These are phyloP conservation scores for Candida dajiaensis DNA, from an alignment of 805 yeast species.

Conservation along the genomic window DNA sequence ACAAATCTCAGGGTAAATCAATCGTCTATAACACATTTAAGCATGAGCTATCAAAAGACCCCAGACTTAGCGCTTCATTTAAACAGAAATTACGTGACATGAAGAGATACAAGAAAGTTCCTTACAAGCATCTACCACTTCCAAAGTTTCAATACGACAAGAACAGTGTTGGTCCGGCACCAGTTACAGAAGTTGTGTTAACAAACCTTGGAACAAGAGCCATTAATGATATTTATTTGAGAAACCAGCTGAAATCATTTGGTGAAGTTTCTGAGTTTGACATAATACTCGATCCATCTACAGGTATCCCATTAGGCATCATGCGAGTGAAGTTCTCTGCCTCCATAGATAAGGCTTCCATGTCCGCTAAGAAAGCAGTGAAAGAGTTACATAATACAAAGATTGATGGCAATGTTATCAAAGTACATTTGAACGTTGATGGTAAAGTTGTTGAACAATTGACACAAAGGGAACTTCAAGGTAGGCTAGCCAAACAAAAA, in stretches of 20 bases:
- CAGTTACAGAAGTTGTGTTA: constrained; percentile 61
- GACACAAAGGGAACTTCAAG: constrained; percentile 4
- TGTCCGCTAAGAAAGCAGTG: constrained; percentile 40
- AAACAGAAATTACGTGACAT: constrained; percentile 18
- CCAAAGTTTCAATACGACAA: constrained; percentile 46
- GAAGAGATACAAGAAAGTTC: constrained; percentile 35
- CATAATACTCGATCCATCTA: constrained; percentile 59
- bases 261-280: constrained; percentile 60
- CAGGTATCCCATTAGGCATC: constrained; percentile 76
- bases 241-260: constrained; percentile 51
- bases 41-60: constrained; percentile 29
- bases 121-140: constrained; percentile 36
- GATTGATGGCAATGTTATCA: constrained; percentile 47
- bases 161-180: constrained; percentile 70
- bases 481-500: constrained; percentile 4
- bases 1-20: constrained; percentile 32
- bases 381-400: constrained; percentile 35
- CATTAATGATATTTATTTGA: constrained; percentile 38
- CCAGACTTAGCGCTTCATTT: constrained; percentile 27
- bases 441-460: constrained; percentile 32
- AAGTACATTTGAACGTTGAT: constrained; percentile 43
- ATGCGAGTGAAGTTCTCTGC: constrained; percentile 61
- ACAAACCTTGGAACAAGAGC: constrained; percentile 54
- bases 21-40: constrained; percentile 27
- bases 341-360: constrained; percentile 36